These are phyloP conservation scores for Phialophora macrospora DNA, from an alignment of 2,329 filamentous ascomycete genomes.

Conservation along the genomic window DNA sequence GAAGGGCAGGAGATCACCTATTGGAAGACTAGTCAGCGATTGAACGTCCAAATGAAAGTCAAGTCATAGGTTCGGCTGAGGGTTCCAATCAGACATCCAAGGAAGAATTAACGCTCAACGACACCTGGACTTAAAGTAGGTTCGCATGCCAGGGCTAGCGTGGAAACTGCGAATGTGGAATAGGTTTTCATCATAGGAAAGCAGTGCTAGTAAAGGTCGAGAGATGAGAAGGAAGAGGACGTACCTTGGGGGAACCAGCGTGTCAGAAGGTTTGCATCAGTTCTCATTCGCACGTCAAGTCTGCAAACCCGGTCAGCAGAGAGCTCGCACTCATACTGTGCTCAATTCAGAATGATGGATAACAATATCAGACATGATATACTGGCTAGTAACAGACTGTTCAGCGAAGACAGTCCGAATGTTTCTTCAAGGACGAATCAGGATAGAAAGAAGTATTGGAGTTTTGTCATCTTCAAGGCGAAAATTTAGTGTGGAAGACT, in stretches of 20 bases:
- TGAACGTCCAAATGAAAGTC: neutral
- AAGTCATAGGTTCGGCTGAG: neutral
- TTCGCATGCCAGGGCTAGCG: constrained; percentile 58
- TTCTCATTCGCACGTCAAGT: neutral
- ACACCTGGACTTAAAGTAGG: constrained; percentile 52
- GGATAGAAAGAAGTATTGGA: constrained; percentile 64
- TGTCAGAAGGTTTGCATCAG: neutral
- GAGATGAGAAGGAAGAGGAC: constrained; percentile 4
- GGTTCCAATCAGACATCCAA: constrained; percentile 57
- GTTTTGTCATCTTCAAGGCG: constrained; percentile 60
- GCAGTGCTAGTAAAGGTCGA: constrained; percentile 1
- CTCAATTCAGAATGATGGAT: neutral
- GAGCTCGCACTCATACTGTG: neutral
- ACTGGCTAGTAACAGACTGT: constrained; percentile 74
- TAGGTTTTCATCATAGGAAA: constrained; percentile 57
- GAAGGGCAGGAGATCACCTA: constrained; percentile 9
- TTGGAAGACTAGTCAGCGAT: constrained; percentile 21
- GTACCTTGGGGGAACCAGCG: constrained; percentile 14
- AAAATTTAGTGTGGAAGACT: neutral
- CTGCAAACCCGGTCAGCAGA: constrained; percentile 21
- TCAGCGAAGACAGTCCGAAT: constrained; percentile 65
- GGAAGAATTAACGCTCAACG: constrained; percentile 57
- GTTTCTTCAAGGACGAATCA: constrained; percentile 71
- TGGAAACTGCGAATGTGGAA: constrained; percentile 69
- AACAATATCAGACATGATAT: constrained; percentile 65